Evolutionary conservation across 345 rosid genomes (phyloP).

Genomic region (Salix koriyanagi): DNA sequence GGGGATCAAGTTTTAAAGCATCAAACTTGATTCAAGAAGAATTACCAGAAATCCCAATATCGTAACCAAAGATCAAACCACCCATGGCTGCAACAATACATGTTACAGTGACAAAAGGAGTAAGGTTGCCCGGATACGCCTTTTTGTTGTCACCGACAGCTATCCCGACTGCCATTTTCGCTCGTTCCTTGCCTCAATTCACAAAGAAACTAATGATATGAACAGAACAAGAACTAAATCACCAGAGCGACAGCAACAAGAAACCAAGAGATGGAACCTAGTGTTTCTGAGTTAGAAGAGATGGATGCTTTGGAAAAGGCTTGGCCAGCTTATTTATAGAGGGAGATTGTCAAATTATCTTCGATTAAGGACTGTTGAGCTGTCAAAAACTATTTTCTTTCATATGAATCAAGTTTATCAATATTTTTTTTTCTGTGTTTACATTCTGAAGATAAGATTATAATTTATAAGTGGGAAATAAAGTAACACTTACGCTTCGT

Average conservation of each 20-base stretch:
- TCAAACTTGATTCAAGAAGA: background rate
- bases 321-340: constrained; percentile 26
- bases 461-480: background rate
- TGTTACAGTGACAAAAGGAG: constrained; percentile 64
- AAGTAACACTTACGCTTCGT: background rate
- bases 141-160: constrained; percentile 35
- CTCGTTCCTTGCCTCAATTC: background rate
- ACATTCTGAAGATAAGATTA: background rate
- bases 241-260: background rate
- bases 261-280: background rate
- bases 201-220: background rate
- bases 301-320: constrained; percentile 10
- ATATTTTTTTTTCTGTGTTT: background rate
- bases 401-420: background rate
- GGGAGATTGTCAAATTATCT: background rate
- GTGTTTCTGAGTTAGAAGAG: background rate
- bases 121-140: constrained; percentile 84
- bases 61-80: constrained; percentile 93
- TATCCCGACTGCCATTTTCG: constrained; percentile 26
- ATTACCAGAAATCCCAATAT: constrained; percentile 89
- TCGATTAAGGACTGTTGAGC: constrained; percentile 14
- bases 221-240: background rate
- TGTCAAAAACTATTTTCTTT: constrained; percentile 22
- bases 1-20: background rate
- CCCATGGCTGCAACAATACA: constrained; percentile 98